Percentiles rank a stretch among this genome's conserved stretches.
These are phyloP conservation scores for Acanthamoeba triangularis DNA, from an alignment of 208 protist species.

Conservation along the genomic window DNA sequence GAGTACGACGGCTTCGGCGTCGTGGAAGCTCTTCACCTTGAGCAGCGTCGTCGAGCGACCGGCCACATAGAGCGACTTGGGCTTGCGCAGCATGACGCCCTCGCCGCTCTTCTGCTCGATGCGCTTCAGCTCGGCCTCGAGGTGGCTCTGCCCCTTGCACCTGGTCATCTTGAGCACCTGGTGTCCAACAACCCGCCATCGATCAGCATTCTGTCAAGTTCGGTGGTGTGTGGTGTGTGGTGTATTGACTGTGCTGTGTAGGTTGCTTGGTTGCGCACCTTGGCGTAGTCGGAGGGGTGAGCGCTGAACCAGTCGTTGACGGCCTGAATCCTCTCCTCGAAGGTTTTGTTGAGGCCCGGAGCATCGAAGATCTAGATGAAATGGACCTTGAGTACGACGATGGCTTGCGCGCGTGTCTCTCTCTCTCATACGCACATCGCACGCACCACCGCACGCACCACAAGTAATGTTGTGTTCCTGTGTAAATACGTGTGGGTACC, in stretches of 20 bases:
- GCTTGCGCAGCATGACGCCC: conserved; percentile 90
- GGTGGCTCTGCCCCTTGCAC: conserved; percentile 83
- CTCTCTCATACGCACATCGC: too few relatives aligned
- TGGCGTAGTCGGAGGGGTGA: conserved; percentile 3
- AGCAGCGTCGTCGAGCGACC: conserved; percentile 47
- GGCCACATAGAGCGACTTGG: conserved; percentile 83
- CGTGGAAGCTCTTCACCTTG: conserved; percentile 90
- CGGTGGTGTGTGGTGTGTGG: too few relatives aligned
- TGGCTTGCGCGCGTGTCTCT: too few relatives aligned
- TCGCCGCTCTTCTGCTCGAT: conserved; percentile 86
- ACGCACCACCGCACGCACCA: background rate
- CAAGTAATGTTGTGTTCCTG: background rate
- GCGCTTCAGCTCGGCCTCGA: conserved; percentile 80
- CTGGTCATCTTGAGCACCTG: conserved; percentile 71
- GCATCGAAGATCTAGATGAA: conserved; percentile 81
- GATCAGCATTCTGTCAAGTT: background rate
- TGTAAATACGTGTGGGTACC: too few relatives aligned
- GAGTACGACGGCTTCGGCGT: conserved; percentile 87
- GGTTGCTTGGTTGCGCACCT: background rate
- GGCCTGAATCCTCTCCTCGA: conserved; percentile 82
- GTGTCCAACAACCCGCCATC: background rate
- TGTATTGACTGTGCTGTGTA: too few relatives aligned
- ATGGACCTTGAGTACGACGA: background rate
- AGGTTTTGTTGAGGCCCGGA: conserved; percentile 62
- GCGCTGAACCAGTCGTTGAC: conserved; percentile 65